A percentile compares a stretch with the other conserved stretches of the same genome.
Evolutionary conservation across 305 asterid species (phyloP).

Genomic region (Solanum hybrid): DNA sequence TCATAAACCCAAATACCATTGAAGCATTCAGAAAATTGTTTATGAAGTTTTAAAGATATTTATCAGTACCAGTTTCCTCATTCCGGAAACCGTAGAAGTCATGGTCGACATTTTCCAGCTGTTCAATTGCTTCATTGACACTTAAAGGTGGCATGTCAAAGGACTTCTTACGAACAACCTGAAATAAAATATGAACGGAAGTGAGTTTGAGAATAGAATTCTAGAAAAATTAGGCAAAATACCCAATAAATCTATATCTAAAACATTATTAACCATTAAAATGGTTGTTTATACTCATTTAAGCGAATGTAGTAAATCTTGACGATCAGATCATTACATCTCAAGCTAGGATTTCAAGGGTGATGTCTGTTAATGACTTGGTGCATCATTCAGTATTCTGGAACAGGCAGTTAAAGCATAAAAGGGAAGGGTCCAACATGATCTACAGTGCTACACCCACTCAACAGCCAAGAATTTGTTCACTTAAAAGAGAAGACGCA

Average conservation of each 20-base stretch:
- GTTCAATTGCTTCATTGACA: constrained; percentile 73
- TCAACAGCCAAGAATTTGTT: not conserved
- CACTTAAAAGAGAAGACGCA: not conserved
- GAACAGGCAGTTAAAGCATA: not conserved
- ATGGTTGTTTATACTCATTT: not conserved
- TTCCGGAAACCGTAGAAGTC: constrained; percentile 90
- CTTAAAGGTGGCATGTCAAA: constrained; percentile 94
- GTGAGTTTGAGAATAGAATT: not conserved
- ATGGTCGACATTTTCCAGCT: constrained; percentile 79
- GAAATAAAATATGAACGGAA: constrained; percentile 4
- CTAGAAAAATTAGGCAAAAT: not conserved
- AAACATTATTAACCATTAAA: not conserved
- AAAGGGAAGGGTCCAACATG: not conserved
- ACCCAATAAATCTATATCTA: not conserved
- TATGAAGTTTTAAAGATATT: not conserved
- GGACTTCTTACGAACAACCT: constrained; percentile 81
- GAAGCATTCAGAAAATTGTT: not conserved
- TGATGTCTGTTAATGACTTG: not conserved
- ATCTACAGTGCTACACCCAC: not conserved
- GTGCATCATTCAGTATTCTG: not conserved
- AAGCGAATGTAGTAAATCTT: not conserved
- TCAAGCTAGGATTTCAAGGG: not conserved
- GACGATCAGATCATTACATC: not conserved
- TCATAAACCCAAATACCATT: not conserved
- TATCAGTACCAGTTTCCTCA: constrained; percentile 62